Base-by-base conservation (phyloP, 2,329 filamentous ascomycete species). In the Alternaria metachromatica region DNA sequence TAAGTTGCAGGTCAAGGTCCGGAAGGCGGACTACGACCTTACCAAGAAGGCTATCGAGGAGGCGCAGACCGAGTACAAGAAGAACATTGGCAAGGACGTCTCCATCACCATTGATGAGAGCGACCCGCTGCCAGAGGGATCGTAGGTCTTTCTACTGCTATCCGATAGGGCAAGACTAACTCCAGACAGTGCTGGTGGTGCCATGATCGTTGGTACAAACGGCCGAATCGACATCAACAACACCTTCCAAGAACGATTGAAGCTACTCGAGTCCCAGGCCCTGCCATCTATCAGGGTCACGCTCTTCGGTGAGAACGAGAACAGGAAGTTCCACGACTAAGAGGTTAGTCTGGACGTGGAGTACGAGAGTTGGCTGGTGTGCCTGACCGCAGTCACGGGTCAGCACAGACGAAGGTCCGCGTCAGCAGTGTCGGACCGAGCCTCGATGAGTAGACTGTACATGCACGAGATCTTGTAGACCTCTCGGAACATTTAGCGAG, bases 221-320 rank as follows among this genome's bases (percentile, higher is more conserved):
- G 96, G 96, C 80, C 97, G 95, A 87, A 98, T 99, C 80, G 94
- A 97, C 76, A 95, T 99, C 82, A 94, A 97, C 88, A 98, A 99
- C 86, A 98, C 96, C 59, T 92, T 98, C 72, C 96, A 98, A 80
- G 92, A 97, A 79, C 90, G 96, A 71, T 86, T 99, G 81, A 88
- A 87, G 76, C 86, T 98, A 65, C 88, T 98, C 69, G 91, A 97
- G 83, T 90, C 90, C 61, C 92, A 92, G 71, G 92, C 93, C 55
- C 88, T 97, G 62, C 96, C 96, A 13, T 89, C 89, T 48, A 90
- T 99, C 76, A 88, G 96, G 77, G 88, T 92, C 80, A 91, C 91
- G 15, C 86, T 99, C 63, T 99, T 99, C 77, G 96, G 96, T 65
- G 90, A 93, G 84, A 99, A 99, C 85, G 87, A 89, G 74, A 97